phyloP scores from a whole-genome alignment of 2,329 filamentous ascomycete species.

The Orbilia quercus region DNA sequence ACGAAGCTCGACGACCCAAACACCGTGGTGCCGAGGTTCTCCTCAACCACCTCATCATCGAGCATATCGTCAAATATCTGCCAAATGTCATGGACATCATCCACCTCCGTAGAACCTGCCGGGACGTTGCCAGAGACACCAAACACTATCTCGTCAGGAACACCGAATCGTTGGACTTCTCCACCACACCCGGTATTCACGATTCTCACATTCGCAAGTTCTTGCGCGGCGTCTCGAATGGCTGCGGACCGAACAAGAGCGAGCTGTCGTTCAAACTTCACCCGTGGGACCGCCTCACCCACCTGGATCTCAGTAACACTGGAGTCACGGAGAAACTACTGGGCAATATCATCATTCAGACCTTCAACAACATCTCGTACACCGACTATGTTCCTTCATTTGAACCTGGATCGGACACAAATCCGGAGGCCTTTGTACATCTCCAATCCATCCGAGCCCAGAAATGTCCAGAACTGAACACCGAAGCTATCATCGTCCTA shows the following conservation, averaged over 20 bases:
- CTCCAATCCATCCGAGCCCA: constrained; percentile 40
- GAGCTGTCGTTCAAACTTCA: constrained; percentile 10
- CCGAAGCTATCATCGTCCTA: constrained; percentile 11
- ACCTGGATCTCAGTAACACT: constrained; percentile 46
- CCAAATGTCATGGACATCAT: constrained; percentile 51
- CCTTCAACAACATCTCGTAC: constrained; percentile 24
- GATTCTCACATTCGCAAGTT: constrained; percentile 40
- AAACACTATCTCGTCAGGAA: constrained; percentile 40
- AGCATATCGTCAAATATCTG: constrained; percentile 44
- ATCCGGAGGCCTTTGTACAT: constrained; percentile 40
- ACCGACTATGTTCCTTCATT: constrained; percentile 4
- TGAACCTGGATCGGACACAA: constrained; percentile 13
- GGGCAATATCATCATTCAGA: constrained; percentile 48
- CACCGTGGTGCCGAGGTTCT: constrained; percentile 45
- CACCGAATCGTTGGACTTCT: constrained; percentile 38
- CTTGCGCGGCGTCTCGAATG: constrained; percentile 24
- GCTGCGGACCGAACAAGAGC: background rate
- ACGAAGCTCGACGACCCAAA: constrained; percentile 1
- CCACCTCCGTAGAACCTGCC: constrained; percentile 30
- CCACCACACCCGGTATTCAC: constrained; percentile 22
- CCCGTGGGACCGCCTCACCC: constrained; percentile 38
- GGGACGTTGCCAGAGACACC: constrained; percentile 21
- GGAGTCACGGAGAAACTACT: constrained; percentile 34
- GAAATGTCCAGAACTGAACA: constrained; percentile 25
- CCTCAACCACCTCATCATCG: constrained; percentile 46